Evolutionary conservation across 2,329 filamentous ascomycete species (phyloP), one percentile per base, ranked within the genome.

Genomic region (Fusarium irregulare): DNA sequence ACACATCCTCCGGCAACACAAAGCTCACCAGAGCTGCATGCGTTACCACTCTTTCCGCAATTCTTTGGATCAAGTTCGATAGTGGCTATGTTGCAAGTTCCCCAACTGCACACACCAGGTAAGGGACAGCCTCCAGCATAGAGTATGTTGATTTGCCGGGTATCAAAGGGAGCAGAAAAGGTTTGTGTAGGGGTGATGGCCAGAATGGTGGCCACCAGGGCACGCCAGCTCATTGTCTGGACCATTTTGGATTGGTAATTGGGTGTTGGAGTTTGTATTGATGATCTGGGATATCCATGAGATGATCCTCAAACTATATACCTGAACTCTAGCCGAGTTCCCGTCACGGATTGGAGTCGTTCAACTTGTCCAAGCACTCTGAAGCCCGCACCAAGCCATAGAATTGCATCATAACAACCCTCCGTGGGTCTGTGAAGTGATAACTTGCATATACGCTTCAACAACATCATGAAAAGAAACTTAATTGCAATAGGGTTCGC

Each of bases 121-220:
- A 68, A 21, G 7, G 70, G 63, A 51, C 70, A 72, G 2, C 68
- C 68, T 14, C 66, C 69, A 37, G 48, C 64, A 32, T 70, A 70
- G 3, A 70, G 62, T 21, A 55, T 54, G 27, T 28, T 30, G 1
- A 40, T 50, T 13, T 55, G 46, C 2, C 50, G 60, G 5, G 23
- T 46, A 2, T 57, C 21, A 7, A 27, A 61, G 3, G 61, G 58
- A 6, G 63, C 34, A 18, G 55, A 42, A 14, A 41, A 18, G 9
- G 49, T 48, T 27, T 44, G 40, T n/a, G 21, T 44, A n/a, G 56
- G 40, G 3, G 34, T 50, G 16, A 63, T 46, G 20, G 45, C 10
- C n/a, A 71, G 12, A 3, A 54, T 18, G 41, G 44, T 34, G 21
- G 54, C 55, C 42, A 56, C 11, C 18, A 66, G 41, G 44, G 46